phyloP scores from a whole-genome alignment of 441 rosid genomes.

The Aleurites moluccanus region DNA sequence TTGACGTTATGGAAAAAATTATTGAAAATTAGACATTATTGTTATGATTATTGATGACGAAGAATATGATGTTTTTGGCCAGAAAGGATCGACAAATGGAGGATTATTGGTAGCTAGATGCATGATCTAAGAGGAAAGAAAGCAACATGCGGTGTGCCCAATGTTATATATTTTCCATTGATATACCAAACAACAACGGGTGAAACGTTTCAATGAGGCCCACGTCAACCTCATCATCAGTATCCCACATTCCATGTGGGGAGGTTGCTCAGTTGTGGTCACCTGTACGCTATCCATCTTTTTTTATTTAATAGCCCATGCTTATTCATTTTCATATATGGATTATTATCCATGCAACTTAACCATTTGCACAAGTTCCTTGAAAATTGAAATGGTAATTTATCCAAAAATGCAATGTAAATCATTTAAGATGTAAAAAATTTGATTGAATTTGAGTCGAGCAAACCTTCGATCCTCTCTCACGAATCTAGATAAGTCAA shows the following conservation, averaged over 20 bases:
- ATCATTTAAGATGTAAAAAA: too few species aligned
- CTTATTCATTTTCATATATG: not conserved
- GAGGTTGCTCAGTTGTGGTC: conserved; percentile 19
- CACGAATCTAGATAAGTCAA: too few species aligned
- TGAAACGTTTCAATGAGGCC: not conserved
- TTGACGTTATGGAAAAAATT: too few species aligned
- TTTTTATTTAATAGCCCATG: not conserved
- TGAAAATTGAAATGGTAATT: too few species aligned
- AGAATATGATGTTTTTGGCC: not conserved
- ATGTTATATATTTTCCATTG: too few species aligned
- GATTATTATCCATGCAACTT: conserved; percentile 2
- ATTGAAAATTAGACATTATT: too few species aligned
- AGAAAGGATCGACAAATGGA: not conserved
- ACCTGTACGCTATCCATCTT: not conserved
- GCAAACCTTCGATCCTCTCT: too few species aligned
- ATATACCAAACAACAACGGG: not conserved
- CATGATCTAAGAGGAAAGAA: not conserved
- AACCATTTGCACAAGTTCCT: not conserved
- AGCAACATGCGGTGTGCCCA: not conserved
- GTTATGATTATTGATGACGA: not conserved
- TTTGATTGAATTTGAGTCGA: too few species aligned
- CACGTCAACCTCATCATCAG: not conserved
- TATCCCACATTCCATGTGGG: conserved; percentile 25
- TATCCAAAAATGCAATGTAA: too few species aligned
- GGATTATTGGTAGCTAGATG: not conserved